These are phyloP conservation scores for Rhizopus sp. DNA, from an alignment of 371 early-diverging fungal species.

Conservation along the genomic window DNA sequence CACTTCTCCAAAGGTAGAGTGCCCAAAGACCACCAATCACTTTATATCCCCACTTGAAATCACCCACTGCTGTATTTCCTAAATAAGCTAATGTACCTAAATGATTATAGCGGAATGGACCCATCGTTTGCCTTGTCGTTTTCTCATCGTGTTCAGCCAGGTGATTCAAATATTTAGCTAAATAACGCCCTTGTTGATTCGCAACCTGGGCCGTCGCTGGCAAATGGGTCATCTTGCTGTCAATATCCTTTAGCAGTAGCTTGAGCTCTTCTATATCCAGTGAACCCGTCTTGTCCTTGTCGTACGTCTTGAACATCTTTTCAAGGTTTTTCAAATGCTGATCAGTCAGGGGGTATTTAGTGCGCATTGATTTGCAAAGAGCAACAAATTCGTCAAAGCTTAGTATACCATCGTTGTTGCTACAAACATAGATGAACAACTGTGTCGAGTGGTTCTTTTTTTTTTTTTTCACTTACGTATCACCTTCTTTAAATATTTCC, in stretches of 20 bases:
- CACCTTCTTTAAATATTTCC: conserved; percentile 54
- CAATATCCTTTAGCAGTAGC: conserved; percentile 58
- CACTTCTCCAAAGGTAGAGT: conserved; percentile 68
- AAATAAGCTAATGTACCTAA: conserved; percentile 82
- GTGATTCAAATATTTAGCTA: conserved; percentile 60
- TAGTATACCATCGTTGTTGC: conserved; percentile 53
- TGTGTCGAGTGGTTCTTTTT: background rate
- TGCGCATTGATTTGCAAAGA: conserved; percentile 29
- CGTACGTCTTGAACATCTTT: conserved; percentile 60
- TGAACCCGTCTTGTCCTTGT: conserved; percentile 57
- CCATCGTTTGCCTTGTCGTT: conserved; percentile 13
- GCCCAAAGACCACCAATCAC: conserved; percentile 64
- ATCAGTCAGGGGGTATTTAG: conserved; percentile 55
- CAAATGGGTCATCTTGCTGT: conserved; percentile 68
- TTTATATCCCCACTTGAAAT: conserved; percentile 56
- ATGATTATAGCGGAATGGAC: conserved; percentile 73
- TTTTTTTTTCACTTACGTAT: conserved; percentile 31
- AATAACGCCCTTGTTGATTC: conserved; percentile 78
- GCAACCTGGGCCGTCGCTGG: conserved; percentile 94
- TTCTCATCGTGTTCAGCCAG: conserved; percentile 14
- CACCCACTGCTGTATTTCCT: conserved; percentile 75
- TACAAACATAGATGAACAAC: conserved; percentile 1
- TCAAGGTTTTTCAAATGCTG: conserved; percentile 55
- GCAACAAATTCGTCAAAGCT: conserved; percentile 22
- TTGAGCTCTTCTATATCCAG: conserved; percentile 67